phyloP scores from a whole-genome alignment of 2,329 filamentous ascomycete species.

The Verticillium klebahnii region DNA sequence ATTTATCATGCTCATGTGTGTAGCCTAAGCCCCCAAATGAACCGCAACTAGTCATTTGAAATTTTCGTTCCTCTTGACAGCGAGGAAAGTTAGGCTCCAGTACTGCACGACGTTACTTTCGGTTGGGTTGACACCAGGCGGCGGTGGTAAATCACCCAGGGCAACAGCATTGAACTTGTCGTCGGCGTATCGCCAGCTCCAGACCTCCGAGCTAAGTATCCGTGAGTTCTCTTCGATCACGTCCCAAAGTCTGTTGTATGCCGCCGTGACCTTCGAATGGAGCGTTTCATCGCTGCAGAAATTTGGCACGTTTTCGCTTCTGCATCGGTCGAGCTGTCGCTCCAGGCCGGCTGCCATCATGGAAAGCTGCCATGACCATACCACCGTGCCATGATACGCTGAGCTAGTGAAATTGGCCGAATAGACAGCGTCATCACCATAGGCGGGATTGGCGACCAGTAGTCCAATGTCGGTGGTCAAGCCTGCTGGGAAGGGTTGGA shows the following conservation, averaged over 20 bases:
- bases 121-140: not conserved
- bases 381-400: slow-evolving; percentile 59
- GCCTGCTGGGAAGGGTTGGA: slow-evolving; percentile 53
- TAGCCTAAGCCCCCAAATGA: too few species aligned
- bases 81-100: slow-evolving; percentile 1
- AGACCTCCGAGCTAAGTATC: not conserved
- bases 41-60: not conserved
- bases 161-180: not conserved
- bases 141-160: not conserved
- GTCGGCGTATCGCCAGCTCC: slow-evolving; percentile 1
- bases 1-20: too few species aligned
- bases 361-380: slow-evolving; percentile 61
- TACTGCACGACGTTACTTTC: slow-evolving; percentile 1
- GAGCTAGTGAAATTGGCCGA: slow-evolving; percentile 49
- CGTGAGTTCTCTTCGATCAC: slow-evolving; percentile 48
- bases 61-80: not conserved
- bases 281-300: slow-evolving; percentile 46
- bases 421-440: slow-evolving; percentile 41
- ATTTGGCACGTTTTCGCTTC: slow-evolving; percentile 24
- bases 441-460: slow-evolving; percentile 58
- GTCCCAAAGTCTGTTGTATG: slow-evolving; percentile 59
- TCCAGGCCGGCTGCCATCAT: slow-evolving; percentile 61
- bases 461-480: slow-evolving; percentile 51
- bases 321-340: slow-evolving; percentile 50
- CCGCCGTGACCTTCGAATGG: slow-evolving; percentile 36